Evolutionary conservation across 805 yeast species (phyloP), one percentile per base, ranked within the genome.

Genomic region (Isabelozyma heimii): DNA sequence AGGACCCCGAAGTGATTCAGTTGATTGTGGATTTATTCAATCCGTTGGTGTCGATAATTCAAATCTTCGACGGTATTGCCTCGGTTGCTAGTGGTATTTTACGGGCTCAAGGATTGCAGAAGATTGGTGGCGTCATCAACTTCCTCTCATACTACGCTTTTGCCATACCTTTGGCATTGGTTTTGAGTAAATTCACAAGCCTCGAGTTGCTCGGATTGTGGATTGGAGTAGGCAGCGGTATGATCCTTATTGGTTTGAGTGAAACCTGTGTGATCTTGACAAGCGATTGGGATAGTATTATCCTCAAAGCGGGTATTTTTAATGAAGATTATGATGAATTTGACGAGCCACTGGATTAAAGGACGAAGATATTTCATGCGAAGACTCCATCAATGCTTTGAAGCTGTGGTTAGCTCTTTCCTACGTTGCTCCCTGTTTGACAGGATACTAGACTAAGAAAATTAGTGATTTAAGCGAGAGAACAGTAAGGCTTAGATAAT

Each of bases 41-140:
- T 45, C 91, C 92, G 2, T 70, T 83, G 42, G 79, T 87, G 24
- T 81, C 91, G 1, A 54, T 83, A 2, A 79, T 85, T 54, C 90
- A 86, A 54, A 65, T 88, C 2, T 77, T 81, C 49, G 96, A 89
- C 63, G 84, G 89, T 3, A 61, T 86, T 14, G 85, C 88, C 13
- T 81, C 85, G 41, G 83, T 87, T 14, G 83, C 89, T 2, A 83
- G 86, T 40, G 94, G 91, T 1, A 76, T 85, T 35, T 67, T 89
- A 49, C 70, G 96, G 51, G 91, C 91, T 1, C 85, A 85, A 62
- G 96, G 92, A 0, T 69, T 83, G 42, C 96, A 89, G 62, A 78
- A 76, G 44, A 74, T 86, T 42, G 95, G 95, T 2, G 89, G 92
- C 0, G 54, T 79, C 10, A 70, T 88, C 45, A 89, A 87, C 57